Conservation (phyloP, 192 early-diverging fungal genomes). For the Umbelopsis vinacea region DNA sequence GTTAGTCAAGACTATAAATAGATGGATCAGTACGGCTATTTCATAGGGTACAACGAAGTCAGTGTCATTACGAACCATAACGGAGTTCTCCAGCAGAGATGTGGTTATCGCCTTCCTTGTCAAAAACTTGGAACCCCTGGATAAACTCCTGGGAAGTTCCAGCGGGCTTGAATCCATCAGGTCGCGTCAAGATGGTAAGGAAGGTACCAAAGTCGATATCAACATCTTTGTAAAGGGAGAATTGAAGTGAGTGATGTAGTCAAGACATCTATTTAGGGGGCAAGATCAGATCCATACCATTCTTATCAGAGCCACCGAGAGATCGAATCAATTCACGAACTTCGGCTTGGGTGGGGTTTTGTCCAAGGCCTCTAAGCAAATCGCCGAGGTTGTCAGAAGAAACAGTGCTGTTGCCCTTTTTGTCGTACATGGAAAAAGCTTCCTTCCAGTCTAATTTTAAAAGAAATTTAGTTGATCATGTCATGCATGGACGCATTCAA, state of each 20-base stretch:
- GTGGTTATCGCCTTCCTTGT: constrained; percentile 78
- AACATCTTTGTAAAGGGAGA: constrained; percentile 28
- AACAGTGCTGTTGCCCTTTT: constrained; percentile 72
- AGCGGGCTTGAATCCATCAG: constrained; percentile 71
- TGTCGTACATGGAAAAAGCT: constrained; percentile 81
- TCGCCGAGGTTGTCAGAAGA: constrained; percentile 69
- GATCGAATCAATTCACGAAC: constrained; percentile 63
- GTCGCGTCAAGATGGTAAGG: constrained; percentile 71
- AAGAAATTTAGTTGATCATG: neutral
- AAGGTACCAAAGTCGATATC: constrained; percentile 74
- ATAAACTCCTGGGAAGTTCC: constrained; percentile 80
- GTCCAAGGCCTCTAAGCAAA: constrained; percentile 76
- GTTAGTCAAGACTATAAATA: constrained; percentile 68
- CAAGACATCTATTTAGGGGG: neutral
- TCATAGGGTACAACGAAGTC: neutral
- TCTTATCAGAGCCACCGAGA: constrained; percentile 36
- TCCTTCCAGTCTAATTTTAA: constrained; percentile 72
- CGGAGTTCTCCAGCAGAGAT: constrained; percentile 80
- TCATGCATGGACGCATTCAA: neutral
- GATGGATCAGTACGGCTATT: neutral
- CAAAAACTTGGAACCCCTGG: constrained; percentile 88
- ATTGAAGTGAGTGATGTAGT: neutral
- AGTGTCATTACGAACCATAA: constrained; percentile 53
- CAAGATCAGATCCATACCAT: constrained; percentile 28
- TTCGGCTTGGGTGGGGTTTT: constrained; percentile 81